phyloP scores from a whole-genome alignment of 345 rosid species.

The thale cress (Arabidopsis thaliana) region TAIR10.1 NC_003074.8:15235001-15235500 shows the following conservation, averaged over 20 bases:
- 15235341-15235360: slow-evolving; percentile 60
- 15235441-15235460: slow-evolving; percentile 3
- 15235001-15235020: slow-evolving; percentile 91
- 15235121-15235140: slow-evolving; percentile 25
- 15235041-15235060: slow-evolving; percentile 86
- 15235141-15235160: slow-evolving; percentile 14
- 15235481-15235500: slow-evolving; percentile 68
- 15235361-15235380: slow-evolving; percentile 28
- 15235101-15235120: slow-evolving; percentile 21
- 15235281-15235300: slow-evolving; percentile 87
- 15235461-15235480: slow-evolving; percentile 15
- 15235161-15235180: background rate
- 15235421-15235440: background rate
- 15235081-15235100: slow-evolving; percentile 75
- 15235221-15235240: slow-evolving; percentile 50
- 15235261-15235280: slow-evolving; percentile 83
- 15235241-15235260: slow-evolving; percentile 86
- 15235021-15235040: slow-evolving; percentile 80
- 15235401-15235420: background rate
- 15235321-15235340: slow-evolving; percentile 62
- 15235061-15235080: slow-evolving; percentile 80
- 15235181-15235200: slow-evolving; percentile 6
- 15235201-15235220: slow-evolving; percentile 4
- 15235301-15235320: slow-evolving; percentile 78
- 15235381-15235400: slow-evolving; percentile 11